phyloP scores from a whole-genome alignment of 202 grass and related monocot genomes.

The Saccharum hybrid region DNA sequence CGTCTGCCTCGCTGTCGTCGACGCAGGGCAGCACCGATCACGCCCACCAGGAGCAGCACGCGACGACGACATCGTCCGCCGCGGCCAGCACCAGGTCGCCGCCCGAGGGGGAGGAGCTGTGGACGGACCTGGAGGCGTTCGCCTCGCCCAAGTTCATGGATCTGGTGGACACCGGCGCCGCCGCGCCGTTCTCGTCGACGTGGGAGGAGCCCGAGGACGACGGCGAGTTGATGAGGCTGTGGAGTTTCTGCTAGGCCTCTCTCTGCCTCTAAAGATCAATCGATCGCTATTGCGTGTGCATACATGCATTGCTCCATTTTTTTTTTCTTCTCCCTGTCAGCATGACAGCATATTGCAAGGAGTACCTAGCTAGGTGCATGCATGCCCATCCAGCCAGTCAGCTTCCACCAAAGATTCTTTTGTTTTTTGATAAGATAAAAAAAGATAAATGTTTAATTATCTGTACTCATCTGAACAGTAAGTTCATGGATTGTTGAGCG shows the following conservation, averaged over 20 bases:
- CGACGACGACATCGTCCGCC: slow-evolving; percentile 43
- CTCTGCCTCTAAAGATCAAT: background rate
- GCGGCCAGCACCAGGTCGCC: slow-evolving; percentile 22
- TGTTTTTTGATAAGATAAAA: slow-evolving; percentile 25
- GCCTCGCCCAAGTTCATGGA: slow-evolving; percentile 59
- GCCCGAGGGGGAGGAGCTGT: slow-evolving; percentile 33
- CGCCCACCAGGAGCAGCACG: slow-evolving; percentile 34
- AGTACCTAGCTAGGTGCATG: slow-evolving; percentile 28
- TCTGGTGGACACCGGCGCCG: slow-evolving; percentile 35
- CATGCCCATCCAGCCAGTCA: background rate
- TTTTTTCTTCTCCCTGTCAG: background rate
- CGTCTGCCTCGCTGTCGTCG: slow-evolving; percentile 31
- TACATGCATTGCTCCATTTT: slow-evolving; percentile 2
- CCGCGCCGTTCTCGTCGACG: slow-evolving; percentile 35
- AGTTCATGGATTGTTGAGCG: slow-evolving; percentile 40
- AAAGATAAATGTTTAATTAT: slow-evolving; percentile 16
- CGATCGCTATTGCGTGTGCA: background rate
- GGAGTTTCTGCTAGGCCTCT: slow-evolving; percentile 62
- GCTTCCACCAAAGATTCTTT: slow-evolving; percentile 44
- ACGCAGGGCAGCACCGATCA: slow-evolving; percentile 14
- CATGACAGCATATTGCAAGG: slow-evolving; percentile 11
- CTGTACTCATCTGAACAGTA: background rate
- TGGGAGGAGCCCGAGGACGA: slow-evolving; percentile 70
- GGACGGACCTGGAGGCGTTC: slow-evolving; percentile 47
- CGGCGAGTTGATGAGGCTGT: slow-evolving; percentile 55